Evolutionary conservation across 805 yeast genomes (phyloP).

Genomic region (Metschnikowia proteae): DNA sequence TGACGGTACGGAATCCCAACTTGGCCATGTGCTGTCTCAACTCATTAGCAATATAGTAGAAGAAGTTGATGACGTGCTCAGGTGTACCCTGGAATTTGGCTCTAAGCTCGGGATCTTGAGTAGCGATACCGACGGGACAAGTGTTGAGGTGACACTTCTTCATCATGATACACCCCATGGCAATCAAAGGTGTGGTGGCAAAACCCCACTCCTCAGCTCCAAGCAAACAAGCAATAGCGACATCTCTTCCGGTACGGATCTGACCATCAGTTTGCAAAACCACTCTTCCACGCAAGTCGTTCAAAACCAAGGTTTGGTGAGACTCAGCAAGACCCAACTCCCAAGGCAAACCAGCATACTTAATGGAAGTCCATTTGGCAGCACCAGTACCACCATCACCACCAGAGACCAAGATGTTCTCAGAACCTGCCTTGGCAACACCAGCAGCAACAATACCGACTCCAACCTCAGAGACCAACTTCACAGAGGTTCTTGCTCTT

Average conservation of each 20-base stretch:
- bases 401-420: conserved; percentile 91
- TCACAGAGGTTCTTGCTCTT: conserved; percentile 93
- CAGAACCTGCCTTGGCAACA: conserved; percentile 98
- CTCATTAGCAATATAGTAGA: conserved; percentile 91
- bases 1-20: conserved; percentile 90
- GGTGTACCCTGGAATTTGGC: conserved; percentile 94
- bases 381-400: conserved; percentile 99
- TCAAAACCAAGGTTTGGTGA: conserved; percentile 92
- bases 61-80: conserved; percentile 96
- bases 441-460: conserved; percentile 99
- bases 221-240: conserved; percentile 89
- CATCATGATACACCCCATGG: conserved; percentile 97
- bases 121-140: conserved; percentile 98
- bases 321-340: conserved; percentile 97
- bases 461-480: conserved; percentile 96
- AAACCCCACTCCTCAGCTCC: conserved; percentile 99
- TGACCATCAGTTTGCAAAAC: conserved; percentile 98
- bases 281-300: conserved; percentile 94
- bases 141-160: conserved; percentile 88
- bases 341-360: conserved; percentile 98
- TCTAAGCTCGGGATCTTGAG: conserved; percentile 93
- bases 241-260: conserved; percentile 93
- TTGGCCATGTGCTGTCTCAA: conserved; percentile 90
- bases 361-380: conserved; percentile 94
- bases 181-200: conserved; percentile 94